phyloP scores from a whole-genome alignment of 352 stramenopile genomes.

The Halophytophthora polymorphica region DNA sequence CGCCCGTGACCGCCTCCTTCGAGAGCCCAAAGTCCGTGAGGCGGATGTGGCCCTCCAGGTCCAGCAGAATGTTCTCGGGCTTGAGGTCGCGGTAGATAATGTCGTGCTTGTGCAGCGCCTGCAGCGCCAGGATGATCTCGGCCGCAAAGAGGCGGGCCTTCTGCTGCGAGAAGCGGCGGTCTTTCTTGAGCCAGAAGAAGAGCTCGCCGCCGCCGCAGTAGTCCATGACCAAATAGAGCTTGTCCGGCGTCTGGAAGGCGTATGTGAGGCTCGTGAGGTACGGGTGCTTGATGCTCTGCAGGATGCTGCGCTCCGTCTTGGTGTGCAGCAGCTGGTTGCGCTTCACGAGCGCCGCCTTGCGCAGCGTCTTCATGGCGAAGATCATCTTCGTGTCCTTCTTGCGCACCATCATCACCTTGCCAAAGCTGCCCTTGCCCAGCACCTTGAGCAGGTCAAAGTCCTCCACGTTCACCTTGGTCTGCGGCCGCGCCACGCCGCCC shows the following conservation, averaged over 20 bases:
- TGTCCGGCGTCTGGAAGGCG: slow-evolving; percentile 90
- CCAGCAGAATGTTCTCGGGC: slow-evolving; percentile 94
- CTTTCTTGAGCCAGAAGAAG: slow-evolving; percentile 96
- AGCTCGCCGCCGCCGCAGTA: slow-evolving; percentile 93
- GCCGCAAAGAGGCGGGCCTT: slow-evolving; percentile 91
- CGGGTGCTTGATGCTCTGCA: slow-evolving; percentile 92
- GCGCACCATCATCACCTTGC: slow-evolving; percentile 95
- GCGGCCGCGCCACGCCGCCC: slow-evolving; percentile 49
- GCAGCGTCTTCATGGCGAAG: slow-evolving; percentile 95
- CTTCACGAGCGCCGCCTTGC: slow-evolving; percentile 91
- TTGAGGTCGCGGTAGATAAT: slow-evolving; percentile 98
- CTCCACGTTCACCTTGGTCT: slow-evolving; percentile 87
- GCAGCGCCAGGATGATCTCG: slow-evolving; percentile 92
- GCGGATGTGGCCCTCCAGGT: slow-evolving; percentile 92
- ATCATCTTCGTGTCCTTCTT: slow-evolving; percentile 94
- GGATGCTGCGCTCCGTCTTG: slow-evolving; percentile 91
- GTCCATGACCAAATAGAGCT: slow-evolving; percentile 94
- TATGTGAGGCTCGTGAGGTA: slow-evolving; percentile 88
- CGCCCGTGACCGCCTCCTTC: slow-evolving; percentile 89
- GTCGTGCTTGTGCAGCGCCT: slow-evolving; percentile 91
- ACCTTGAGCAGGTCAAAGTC: slow-evolving; percentile 94
- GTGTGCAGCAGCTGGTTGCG: slow-evolving; percentile 93
- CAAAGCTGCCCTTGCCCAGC: slow-evolving; percentile 94
- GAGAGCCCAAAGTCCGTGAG: slow-evolving; percentile 95
- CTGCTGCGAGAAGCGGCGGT: slow-evolving; percentile 91